Evolutionary conservation across 2,329 filamentous ascomycete species (phyloP), one percentile per base, ranked within the genome.

Genomic region (Sporothrix phasma): DNA sequence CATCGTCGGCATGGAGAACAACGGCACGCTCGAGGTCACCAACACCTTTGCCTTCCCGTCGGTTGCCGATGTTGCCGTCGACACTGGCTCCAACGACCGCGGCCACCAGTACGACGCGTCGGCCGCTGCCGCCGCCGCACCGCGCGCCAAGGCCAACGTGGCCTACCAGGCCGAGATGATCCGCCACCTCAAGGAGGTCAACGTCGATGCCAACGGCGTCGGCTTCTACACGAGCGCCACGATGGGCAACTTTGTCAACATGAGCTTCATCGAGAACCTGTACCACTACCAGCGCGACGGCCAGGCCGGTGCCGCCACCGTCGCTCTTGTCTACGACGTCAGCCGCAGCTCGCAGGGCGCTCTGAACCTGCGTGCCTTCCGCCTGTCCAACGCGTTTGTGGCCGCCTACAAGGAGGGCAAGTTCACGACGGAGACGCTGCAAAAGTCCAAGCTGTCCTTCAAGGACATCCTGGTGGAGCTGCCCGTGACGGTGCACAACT

Each of bases 151-250:
- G 81, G 84, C 89, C 72, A 97, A 96, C 76, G 82, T 88, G 24
- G 78, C 82, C 70, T 97, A 99, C 79, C 90, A 96, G 80, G 88
- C 86, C 69, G 94, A 99, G 78, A 97, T 97, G 93, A 93, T 99
- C 77, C 89, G 92, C 73, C 92, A 94, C 77, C 80, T 97, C 68
- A 89, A 93, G 76, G 94, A 97, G 78, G 94, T 99, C 73, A 99
- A 97, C 76, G 90, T 97, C 66, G 94, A 99, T 76, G 94, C 94
- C 69, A 96, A 97, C 81, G 95, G 91, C 73, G 91, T 96, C 66
- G 94, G 94, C 72, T 99, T 92, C 92, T 99, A 99, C 80, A 97
- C 92, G 66, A 97, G 92, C 80, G 91, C 92, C 68, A 96, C 92
- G 76, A 95, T 99, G 90, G 94, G 94, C 77, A 97, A 96, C 82